Conservation (phyloP, 495 filamentous ascomycete species). For the Aspergillus olivimuriae region DNA sequence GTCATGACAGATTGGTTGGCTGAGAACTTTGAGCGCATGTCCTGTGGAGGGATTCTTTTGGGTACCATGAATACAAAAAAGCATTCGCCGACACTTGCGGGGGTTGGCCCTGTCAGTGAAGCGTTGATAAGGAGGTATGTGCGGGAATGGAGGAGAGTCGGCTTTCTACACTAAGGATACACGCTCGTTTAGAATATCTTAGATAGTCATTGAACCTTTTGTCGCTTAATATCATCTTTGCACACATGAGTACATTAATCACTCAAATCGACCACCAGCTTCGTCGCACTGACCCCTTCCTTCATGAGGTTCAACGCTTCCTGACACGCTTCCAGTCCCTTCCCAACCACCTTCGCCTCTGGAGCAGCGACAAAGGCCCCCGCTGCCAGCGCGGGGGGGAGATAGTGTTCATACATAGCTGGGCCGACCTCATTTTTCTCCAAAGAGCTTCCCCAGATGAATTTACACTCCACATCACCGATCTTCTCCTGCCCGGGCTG, state of each 20-base stretch:
- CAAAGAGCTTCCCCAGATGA: slow-evolving; percentile 10
- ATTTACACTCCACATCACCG: slow-evolving; percentile 10
- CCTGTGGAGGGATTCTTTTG: slow-evolving; percentile 1
- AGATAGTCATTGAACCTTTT: too few relatives aligned
- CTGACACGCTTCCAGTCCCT: slow-evolving; percentile 38
- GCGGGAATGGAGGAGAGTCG: slow-evolving; percentile 1
- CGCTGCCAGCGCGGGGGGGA: slow-evolving; percentile 29
- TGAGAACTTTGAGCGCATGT: slow-evolving; percentile 31
- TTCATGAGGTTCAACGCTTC: slow-evolving; percentile 27
- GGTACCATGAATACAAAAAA: not conserved
- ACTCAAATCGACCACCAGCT: slow-evolving; percentile 29
- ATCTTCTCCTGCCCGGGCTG: slow-evolving; percentile 2
- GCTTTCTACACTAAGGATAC: slow-evolving; percentile 2
- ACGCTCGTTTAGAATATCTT: too few relatives aligned
- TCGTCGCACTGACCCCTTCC: slow-evolving; percentile 33
- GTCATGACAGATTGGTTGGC: slow-evolving; percentile 45
- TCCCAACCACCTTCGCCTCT: slow-evolving; percentile 27
- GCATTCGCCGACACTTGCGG: slow-evolving; percentile 1
- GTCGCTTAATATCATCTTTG: not conserved
- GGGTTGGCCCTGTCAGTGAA: slow-evolving; percentile 1
- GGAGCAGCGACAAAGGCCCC: slow-evolving; percentile 21
- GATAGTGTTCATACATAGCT: slow-evolving; percentile 33
- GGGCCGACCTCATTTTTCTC: slow-evolving; percentile 27
- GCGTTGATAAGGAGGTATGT: slow-evolving; percentile 3
- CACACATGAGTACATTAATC: not conserved